Percentiles rank a stretch among this genome's conserved stretches.
Evolutionary conservation across 345 rosid species (phyloP).

Genomic region (Gossypium bickii): DNA sequence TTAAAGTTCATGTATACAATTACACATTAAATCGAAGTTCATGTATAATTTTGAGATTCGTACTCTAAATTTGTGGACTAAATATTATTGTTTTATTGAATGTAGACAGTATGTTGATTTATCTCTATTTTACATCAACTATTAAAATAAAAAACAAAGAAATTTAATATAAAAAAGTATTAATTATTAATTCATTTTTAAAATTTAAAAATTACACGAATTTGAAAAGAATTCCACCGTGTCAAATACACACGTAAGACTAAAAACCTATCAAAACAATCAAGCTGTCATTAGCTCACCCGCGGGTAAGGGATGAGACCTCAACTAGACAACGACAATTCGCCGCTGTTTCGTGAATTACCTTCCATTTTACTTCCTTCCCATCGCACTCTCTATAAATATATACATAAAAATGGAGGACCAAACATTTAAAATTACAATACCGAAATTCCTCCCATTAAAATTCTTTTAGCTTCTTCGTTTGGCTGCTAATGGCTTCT

Average conservation of each 20-base stretch:
- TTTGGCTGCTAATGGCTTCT: conserved; percentile 30
- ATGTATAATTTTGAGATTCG: no score
- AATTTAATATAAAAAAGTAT: no score
- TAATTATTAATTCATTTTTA: no score
- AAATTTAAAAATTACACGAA: no score
- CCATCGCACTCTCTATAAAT: background rate
- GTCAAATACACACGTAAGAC: background rate
- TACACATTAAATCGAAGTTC: no score
- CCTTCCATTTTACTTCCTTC: conserved; percentile 8
- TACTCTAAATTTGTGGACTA: no score
- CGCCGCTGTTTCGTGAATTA: background rate
- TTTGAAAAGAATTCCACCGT: background rate
- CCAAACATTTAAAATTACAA: background rate
- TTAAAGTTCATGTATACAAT: no score
- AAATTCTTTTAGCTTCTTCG: background rate
- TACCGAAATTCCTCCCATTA: background rate
- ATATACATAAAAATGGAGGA: background rate
- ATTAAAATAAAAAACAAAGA: no score
- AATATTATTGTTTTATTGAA: no score
- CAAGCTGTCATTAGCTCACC: background rate
- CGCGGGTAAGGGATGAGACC: background rate
- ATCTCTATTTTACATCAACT: no score
- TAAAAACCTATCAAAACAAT: no score
- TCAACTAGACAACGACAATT: background rate
- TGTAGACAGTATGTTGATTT: no score